Conservation (phyloP, 1,284 basidiomycete species). For the Puccinia sorghi region DNA sequence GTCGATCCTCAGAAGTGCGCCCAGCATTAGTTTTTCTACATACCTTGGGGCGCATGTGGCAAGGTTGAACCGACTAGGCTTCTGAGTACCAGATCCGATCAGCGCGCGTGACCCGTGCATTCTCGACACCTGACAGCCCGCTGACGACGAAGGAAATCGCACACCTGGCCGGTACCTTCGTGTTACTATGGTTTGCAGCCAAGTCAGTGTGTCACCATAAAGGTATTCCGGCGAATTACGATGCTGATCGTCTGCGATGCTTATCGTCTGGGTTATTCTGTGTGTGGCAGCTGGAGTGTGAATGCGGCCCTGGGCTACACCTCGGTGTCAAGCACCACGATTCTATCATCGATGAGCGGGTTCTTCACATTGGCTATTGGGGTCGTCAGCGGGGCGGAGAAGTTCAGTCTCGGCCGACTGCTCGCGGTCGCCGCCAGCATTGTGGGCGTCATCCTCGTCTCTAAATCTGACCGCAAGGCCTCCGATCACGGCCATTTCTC, state of each 20-base stretch:
- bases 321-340: slow-evolving; percentile 84
- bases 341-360: slow-evolving; percentile 80
- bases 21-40: background rate
- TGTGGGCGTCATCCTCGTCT: slow-evolving; percentile 40
- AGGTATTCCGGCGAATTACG: background rate
- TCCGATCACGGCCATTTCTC: background rate
- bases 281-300: slow-evolving; percentile 66
- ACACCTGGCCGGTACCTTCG: slow-evolving; percentile 27
- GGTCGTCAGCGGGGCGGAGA: slow-evolving; percentile 78
- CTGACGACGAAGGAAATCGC: slow-evolving; percentile 31
- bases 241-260: background rate
- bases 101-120: slow-evolving; percentile 24
- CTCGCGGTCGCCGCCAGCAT: slow-evolving; percentile 66
- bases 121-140: slow-evolving; percentile 3
- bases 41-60: background rate
- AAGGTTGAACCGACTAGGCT: background rate
- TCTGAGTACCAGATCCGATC: slow-evolving; percentile 46
- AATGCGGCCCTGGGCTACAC: slow-evolving; percentile 80
- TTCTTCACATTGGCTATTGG: slow-evolving; percentile 92
- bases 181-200: slow-evolving; percentile 80
- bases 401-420: slow-evolving; percentile 72
- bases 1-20: slow-evolving; percentile 6
- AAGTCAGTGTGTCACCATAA: slow-evolving; percentile 61
- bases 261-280: too few species aligned
- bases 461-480: slow-evolving; percentile 32